Base-by-base conservation (phyloP, 768 basidiomycete species). In the Hydnum rufescens region DNA sequence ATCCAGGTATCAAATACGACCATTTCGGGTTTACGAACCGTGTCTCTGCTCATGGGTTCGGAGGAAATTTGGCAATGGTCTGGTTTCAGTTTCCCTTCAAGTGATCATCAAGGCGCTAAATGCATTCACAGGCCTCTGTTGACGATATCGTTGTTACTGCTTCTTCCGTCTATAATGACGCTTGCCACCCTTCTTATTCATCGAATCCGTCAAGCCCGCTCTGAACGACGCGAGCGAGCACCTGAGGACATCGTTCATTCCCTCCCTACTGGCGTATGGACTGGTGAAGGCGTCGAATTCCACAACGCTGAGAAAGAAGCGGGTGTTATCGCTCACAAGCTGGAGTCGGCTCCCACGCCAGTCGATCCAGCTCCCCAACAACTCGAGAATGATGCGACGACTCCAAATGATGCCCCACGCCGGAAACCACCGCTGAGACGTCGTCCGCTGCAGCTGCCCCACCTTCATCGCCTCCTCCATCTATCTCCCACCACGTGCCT, bases 171-270 rank as follows among this genome's bases (percentile, higher is more conserved):
- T 4, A 71, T 80, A 26, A 73, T 97, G 56, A 90, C 92, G 1
- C 81, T 95, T 61, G 65, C 86, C 55, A 93, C 90, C 1, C 77
- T 95, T 36, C 73, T 93, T 54, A 72, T 95, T 16, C 90, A 95
- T 60, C 86, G 90, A 39, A 68, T 93, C 30, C 82, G 92, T 51
- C 76, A 80, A 43, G 75, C 81, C 42, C 77, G 85, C 49, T 82
- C 84, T 3, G 86, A 84, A 4, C 49, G 57, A 61, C 77, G 81
- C 34, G 85, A 89, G 57, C 77, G 86, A 49, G 85, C 87, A 3
- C 85, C 85, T 22, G 80, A 85, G 60, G 77, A 77, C 53, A 66
- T 87, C 16, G 88, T 92, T 18, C 74, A 76, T 51, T 74, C 71
- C 55, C 71, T 92, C 49, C 84, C 87, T 3, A 86, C 81, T 75